Conservation (phyloP, 1,139 yeast species). For the Schizosaccharomyces versatilis region DNA sequence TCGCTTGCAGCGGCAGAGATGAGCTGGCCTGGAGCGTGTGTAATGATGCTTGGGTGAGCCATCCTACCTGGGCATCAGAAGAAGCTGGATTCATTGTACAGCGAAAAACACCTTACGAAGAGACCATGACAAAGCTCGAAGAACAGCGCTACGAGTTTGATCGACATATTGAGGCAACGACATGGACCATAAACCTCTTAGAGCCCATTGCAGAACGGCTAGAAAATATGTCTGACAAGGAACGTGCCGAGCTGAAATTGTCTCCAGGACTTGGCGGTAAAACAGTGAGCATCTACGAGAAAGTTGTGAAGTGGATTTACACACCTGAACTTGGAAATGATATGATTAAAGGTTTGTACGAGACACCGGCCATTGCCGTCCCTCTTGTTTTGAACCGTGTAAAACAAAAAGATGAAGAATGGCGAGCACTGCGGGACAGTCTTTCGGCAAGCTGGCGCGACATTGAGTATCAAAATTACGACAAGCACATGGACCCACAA, state of each 20-base stretch:
- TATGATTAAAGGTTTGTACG: slow-evolving; percentile 86
- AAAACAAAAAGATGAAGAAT: slow-evolving; percentile 94
- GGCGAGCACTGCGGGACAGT: slow-evolving; percentile 95
- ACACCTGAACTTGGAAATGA: slow-evolving; percentile 90
- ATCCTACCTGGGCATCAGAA: slow-evolving; percentile 98
- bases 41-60: slow-evolving; percentile 98
- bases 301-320: slow-evolving; percentile 74
- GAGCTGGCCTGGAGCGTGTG: slow-evolving; percentile 98
- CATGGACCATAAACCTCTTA: slow-evolving; percentile 81
- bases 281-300: slow-evolving; percentile 74
- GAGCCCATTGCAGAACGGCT: slow-evolving; percentile 89
- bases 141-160: slow-evolving; percentile 96
- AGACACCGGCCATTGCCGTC: slow-evolving; percentile 82
- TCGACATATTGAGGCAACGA: slow-evolving; percentile 79
- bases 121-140: slow-evolving; percentile 78
- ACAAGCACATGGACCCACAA: slow-evolving; percentile 78
- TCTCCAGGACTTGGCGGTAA: slow-evolving; percentile 90
- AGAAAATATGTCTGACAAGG: slow-evolving; percentile 80
- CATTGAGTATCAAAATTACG: slow-evolving; percentile 83
- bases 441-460: slow-evolving; percentile 99
- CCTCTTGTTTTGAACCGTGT: slow-evolving; percentile 78
- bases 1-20: slow-evolving; percentile 97
- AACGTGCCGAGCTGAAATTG: slow-evolving; percentile 59
- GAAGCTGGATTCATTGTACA: slow-evolving; percentile 96
- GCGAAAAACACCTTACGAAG: slow-evolving; percentile 91